A percentile compares a stretch with the other conserved stretches of the same genome.
phyloP scores from a whole-genome alignment of 2,329 filamentous ascomycete species.

The Lasiodiplodia citricola region DNA sequence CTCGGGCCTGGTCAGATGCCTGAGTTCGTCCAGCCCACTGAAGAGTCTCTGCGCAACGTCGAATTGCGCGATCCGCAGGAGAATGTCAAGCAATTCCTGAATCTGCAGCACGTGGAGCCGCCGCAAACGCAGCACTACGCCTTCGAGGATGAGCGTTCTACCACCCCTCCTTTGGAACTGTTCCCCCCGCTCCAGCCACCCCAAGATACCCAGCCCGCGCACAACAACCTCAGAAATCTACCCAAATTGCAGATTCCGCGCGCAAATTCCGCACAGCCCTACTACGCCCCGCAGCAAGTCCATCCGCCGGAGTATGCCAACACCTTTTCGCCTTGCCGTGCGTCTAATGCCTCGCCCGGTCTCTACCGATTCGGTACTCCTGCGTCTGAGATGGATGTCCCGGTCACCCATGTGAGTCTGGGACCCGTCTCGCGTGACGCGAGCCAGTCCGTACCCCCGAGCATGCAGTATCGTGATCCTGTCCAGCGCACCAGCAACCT shows the following conservation, averaged over 20 bases:
- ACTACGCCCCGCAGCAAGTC: constrained; percentile 30
- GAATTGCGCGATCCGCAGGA: constrained; percentile 83
- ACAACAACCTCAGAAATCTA: constrained; percentile 58
- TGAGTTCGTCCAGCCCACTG: constrained; percentile 64
- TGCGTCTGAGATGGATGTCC: constrained; percentile 87
- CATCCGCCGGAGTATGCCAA: constrained; percentile 30
- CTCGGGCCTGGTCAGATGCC: constrained; percentile 73
- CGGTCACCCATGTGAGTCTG: constrained; percentile 72
- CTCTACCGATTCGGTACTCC: constrained; percentile 84
- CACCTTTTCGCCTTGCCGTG: constrained; percentile 52
- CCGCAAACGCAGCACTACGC: constrained; percentile 66
- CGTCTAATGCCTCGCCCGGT: constrained; percentile 57
- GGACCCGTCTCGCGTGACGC: constrained; percentile 77
- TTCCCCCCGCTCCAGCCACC: constrained; percentile 46
- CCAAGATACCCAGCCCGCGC: constrained; percentile 43
- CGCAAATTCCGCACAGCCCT: constrained; percentile 43
- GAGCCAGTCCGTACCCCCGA: constrained; percentile 90
- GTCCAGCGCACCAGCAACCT: constrained; percentile 50
- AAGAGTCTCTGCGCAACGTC: constrained; percentile 73
- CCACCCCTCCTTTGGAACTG: constrained; percentile 47
- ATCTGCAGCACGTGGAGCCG: constrained; percentile 75
- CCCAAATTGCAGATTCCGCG: constrained; percentile 63
- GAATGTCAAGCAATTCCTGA: constrained; percentile 89
- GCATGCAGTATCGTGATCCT: constrained; percentile 77
- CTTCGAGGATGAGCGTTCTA: constrained; percentile 55